Evolutionary conservation across 1,139 yeast genomes (phyloP).

Genomic region (Yamadazyma siamensis): DNA sequence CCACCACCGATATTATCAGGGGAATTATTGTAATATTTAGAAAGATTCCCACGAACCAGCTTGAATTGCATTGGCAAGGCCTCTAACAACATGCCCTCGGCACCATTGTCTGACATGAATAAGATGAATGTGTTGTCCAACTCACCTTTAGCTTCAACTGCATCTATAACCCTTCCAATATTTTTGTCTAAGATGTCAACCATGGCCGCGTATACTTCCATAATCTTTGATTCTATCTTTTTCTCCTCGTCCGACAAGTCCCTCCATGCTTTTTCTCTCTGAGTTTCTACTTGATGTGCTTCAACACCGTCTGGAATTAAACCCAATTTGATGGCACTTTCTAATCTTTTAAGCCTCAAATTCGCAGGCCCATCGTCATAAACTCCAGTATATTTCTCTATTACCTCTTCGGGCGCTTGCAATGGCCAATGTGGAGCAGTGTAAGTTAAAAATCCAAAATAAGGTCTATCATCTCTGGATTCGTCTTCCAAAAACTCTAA

Average conservation of each 20-base stretch:
- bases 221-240: conserved; percentile 36
- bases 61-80: conserved; percentile 42
- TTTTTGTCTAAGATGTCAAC: conserved; percentile 51
- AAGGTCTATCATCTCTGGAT: conserved; percentile 38
- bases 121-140: conserved; percentile 51
- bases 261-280: conserved; percentile 36
- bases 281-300: conserved; percentile 46
- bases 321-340: conserved; percentile 39
- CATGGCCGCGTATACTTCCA: conserved; percentile 62
- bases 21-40: conserved; percentile 37
- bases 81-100: conserved; percentile 57
- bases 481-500: conserved; percentile 31
- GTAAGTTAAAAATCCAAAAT: conserved; percentile 50
- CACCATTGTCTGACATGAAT: conserved; percentile 61
- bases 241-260: conserved; percentile 35
- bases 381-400: conserved; percentile 46
- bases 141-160: conserved; percentile 36
- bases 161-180: conserved; percentile 43
- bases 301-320: conserved; percentile 39
- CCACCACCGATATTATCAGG: conserved; percentile 46
- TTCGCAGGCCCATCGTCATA: conserved; percentile 50
- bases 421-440: conserved; percentile 66
- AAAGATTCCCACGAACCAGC: conserved; percentile 19
- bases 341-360: conserved; percentile 36
- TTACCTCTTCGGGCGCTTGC: conserved; percentile 49